Evolutionary conservation across 208 protist genomes (phyloP).

Genomic region (Herpetomonas tarakana): DNA sequence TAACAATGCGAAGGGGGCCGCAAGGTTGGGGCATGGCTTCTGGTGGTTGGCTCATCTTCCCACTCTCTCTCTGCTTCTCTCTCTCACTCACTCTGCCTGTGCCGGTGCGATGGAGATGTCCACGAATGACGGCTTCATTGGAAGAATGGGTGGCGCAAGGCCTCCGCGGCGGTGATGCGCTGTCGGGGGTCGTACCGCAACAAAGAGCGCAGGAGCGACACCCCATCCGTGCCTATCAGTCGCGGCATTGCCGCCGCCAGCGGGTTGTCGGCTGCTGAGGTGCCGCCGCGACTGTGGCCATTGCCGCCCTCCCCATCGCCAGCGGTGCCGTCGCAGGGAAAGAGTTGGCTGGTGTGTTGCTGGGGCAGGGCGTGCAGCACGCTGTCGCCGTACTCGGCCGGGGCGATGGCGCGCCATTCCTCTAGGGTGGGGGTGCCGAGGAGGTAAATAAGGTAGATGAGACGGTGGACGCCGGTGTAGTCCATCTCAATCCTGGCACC

Average conservation of each 20-base stretch:
- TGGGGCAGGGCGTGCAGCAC: conserved; percentile 88
- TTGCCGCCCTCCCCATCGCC: too few relatives aligned
- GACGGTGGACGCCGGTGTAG: conserved; percentile 82
- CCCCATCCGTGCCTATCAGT: conserved; percentile 29
- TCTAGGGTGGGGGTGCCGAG: conserved; percentile 91
- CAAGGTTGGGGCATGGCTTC: too few relatives aligned
- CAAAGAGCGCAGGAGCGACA: conserved; percentile 41
- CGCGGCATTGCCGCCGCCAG: conserved; percentile 10
- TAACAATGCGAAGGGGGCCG: too few relatives aligned
- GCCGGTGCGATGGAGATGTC: too few relatives aligned
- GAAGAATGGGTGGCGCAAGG: conserved; percentile 49
- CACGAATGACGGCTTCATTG: too few relatives aligned
- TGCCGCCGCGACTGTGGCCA: too few relatives aligned
- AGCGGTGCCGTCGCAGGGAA: too few relatives aligned
- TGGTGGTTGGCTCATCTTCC: too few relatives aligned
- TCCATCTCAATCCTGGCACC: conserved; percentile 58
- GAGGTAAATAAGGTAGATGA: conserved; percentile 96
- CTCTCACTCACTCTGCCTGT: too few relatives aligned
- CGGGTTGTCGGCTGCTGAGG: too few relatives aligned
- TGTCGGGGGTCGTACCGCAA: conserved; percentile 47
- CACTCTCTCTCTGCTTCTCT: too few relatives aligned
- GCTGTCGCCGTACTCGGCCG: conserved; percentile 91
- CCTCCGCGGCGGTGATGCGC: conserved; percentile 46
- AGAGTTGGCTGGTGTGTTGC: conserved; percentile 10
- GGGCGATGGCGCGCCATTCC: conserved; percentile 95